These are phyloP conservation scores for Gloeophyllum trabeum DNA, from an alignment of 768 basidiomycete species.

Conservation along the genomic window DNA sequence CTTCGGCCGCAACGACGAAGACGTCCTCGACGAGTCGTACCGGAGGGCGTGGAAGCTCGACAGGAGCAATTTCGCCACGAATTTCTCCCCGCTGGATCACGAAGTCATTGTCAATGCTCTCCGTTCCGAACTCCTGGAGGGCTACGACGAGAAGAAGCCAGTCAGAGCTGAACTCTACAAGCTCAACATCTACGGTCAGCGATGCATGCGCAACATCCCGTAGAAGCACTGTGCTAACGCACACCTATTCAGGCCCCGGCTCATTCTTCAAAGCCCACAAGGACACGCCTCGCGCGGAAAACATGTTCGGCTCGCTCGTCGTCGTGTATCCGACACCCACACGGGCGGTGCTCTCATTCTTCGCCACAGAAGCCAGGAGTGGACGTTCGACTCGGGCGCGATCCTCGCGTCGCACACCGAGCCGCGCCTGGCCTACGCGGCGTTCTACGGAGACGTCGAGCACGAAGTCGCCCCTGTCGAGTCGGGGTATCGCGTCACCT, in stretches of 20 bases:
- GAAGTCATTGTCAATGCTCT: constrained; percentile 5
- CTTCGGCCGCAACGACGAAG: constrained; percentile 15
- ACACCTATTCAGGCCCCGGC: constrained; percentile 13
- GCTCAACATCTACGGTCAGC: constrained; percentile 16
- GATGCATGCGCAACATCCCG: background rate
- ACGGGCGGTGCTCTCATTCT: constrained; percentile 23
- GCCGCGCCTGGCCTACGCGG: constrained; percentile 12
- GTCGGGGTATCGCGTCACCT: constrained; percentile 26
- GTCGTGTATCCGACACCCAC: constrained; percentile 7
- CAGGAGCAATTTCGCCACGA: background rate
- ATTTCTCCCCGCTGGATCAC: constrained; percentile 1
- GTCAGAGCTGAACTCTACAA: constrained; percentile 15
- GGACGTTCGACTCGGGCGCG: constrained; percentile 2
- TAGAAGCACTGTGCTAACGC: background rate
- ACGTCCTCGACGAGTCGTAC: constrained; percentile 21
- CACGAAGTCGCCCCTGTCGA: constrained; percentile 25
- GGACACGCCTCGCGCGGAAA: constrained; percentile 13
- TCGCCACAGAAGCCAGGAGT: constrained; percentile 19
- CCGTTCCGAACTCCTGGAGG: constrained; percentile 2
- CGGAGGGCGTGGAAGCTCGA: constrained; percentile 22
- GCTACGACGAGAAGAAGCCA: constrained; percentile 1
- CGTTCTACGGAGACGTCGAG: constrained; percentile 28
- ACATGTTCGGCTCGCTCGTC: constrained; percentile 13
- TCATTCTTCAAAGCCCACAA: constrained; percentile 18
- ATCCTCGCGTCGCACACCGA: background rate